Conservation (phyloP, 371 early-diverging fungal species). For the Umbelopsis sp. region DNA sequence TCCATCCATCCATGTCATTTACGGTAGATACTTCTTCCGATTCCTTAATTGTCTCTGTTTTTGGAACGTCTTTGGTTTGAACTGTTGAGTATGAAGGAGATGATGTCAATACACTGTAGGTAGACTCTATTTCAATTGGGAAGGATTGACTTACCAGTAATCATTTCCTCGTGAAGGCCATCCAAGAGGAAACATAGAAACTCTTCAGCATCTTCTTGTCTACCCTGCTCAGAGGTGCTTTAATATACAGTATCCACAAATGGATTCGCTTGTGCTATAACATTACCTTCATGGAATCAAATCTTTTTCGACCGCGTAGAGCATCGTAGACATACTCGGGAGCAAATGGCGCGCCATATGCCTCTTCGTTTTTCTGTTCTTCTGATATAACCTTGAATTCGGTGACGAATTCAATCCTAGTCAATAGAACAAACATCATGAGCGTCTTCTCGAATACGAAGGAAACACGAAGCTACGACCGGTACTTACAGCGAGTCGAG, state of each 20-base stretch:
- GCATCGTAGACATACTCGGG: constrained; percentile 95
- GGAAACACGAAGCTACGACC: background rate
- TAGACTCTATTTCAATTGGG: no score
- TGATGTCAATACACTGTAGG: background rate
- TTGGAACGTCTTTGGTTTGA: constrained; percentile 3
- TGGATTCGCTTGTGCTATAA: background rate
- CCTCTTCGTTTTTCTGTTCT: constrained; percentile 33
- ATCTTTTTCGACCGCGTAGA: constrained; percentile 74
- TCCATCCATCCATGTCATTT: constrained; percentile 70
- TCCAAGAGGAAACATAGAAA: constrained; percentile 92
- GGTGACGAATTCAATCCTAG: constrained; percentile 75
- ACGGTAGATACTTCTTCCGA: constrained; percentile 26
- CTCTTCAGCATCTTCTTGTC: constrained; percentile 98
- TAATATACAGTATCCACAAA: background rate
- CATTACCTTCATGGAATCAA: constrained; percentile 71
- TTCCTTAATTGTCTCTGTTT: constrained; percentile 32
- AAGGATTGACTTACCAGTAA: constrained; percentile 38
- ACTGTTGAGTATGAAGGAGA: background rate
- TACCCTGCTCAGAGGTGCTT: constrained; percentile 53
- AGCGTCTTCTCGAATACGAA: no score
- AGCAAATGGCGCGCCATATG: constrained; percentile 80
- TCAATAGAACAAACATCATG: background rate
- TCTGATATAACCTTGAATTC: constrained; percentile 62
- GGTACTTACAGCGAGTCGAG: constrained; percentile 78
- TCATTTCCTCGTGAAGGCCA: constrained; percentile 93